These are phyloP conservation scores for Pyrrhoderma lamaoense DNA, from an alignment of 1,284 basidiomycete species.

Conservation along the genomic window DNA sequence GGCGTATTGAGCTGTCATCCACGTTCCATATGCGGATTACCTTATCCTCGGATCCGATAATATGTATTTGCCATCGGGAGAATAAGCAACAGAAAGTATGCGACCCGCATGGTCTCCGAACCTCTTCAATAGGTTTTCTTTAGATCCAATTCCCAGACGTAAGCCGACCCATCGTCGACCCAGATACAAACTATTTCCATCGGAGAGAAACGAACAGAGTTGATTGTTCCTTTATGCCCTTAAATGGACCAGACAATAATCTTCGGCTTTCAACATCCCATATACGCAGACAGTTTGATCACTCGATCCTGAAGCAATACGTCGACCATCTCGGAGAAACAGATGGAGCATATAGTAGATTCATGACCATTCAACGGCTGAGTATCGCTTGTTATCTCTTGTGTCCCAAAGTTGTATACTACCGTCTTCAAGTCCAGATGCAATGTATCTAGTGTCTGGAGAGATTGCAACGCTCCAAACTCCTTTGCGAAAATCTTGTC, in stretches of 20 bases:
- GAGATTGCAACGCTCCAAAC: conserved; percentile 1
- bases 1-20: no score
- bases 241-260: background rate
- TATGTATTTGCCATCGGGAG: no score
- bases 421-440: conserved; percentile 18
- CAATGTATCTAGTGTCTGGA: conserved; percentile 15
- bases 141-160: conserved; percentile 14
- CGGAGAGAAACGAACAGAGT: conserved; percentile 17
- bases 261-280: background rate
- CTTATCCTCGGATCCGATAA: conserved; percentile 75
- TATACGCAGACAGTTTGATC: background rate
- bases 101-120: conserved; percentile 12
- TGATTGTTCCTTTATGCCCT: conserved; percentile 12
- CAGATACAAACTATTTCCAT: conserved; percentile 15
- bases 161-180: conserved; percentile 12
- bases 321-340: background rate
- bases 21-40: conserved; percentile 71
- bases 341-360: background rate
- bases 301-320: background rate
- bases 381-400: background rate
- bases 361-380: background rate
- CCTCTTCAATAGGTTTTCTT: background rate
- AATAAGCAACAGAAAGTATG: conserved; percentile 8
- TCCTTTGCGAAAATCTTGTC: no score
- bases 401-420: background rate